Evolutionary conservation across 2,329 filamentous ascomycete genomes (phyloP).

Genomic region (Allantophomopsis lycopodina): DNA sequence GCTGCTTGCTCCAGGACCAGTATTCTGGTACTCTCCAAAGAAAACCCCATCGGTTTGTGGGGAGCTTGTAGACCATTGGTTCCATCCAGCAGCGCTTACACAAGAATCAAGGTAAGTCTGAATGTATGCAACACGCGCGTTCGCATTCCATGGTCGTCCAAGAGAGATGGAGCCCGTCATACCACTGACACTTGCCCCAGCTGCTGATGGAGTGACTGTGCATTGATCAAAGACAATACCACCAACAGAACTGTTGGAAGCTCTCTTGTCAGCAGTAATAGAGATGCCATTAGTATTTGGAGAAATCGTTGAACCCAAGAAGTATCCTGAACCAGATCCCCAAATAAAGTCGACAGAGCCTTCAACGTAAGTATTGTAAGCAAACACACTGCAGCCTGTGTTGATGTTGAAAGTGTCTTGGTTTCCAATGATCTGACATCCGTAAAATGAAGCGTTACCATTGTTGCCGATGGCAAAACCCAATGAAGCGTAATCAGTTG

Average conservation of each 20-base stretch:
- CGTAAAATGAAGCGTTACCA: constrained; percentile 36
- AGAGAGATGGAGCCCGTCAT: constrained; percentile 30
- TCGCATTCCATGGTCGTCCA: constrained; percentile 36
- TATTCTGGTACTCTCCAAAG: constrained; percentile 38
- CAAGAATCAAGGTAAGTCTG: constrained; percentile 29
- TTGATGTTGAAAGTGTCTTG: constrained; percentile 40
- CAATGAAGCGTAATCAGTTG: constrained; percentile 37
- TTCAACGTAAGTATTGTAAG: constrained; percentile 36
- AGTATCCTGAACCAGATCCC: constrained; percentile 28
- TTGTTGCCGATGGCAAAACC: constrained; percentile 34
- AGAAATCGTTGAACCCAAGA: constrained; percentile 34
- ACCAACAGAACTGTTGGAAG: constrained; percentile 27
- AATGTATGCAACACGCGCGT: constrained; percentile 36
- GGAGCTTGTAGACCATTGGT: constrained; percentile 27
- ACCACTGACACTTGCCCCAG: constrained; percentile 22
- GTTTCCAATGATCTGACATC: constrained; percentile 35
- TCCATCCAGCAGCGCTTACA: constrained; percentile 37
- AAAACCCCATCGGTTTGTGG: constrained; percentile 29
- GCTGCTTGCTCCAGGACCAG: constrained; percentile 30
- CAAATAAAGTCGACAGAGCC: constrained; percentile 46
- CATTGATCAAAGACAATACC: constrained; percentile 42
- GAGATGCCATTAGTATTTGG: constrained; percentile 31
- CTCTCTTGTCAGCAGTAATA: constrained; percentile 28
- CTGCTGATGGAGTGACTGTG: constrained; percentile 24
- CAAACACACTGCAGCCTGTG: constrained; percentile 39